A percentile compares a stretch with the other conserved stretches of the same genome.
Evolutionary conservation across 768 basidiomycete species (phyloP).

Genomic region (Boletus sensibilis): DNA sequence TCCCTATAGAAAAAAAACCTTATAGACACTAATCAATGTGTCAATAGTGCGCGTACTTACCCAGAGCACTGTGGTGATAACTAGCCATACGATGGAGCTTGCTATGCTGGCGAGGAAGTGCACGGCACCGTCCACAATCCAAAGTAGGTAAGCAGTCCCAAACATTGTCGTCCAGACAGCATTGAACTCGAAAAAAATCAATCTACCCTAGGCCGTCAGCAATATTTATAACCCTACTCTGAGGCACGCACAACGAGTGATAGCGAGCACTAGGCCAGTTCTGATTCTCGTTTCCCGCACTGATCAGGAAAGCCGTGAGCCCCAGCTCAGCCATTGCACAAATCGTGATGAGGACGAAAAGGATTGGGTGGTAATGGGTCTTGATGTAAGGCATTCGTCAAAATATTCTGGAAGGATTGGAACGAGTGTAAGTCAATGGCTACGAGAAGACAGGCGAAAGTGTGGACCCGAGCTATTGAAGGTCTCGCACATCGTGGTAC

Average conservation of each 20-base stretch:
- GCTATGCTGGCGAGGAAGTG: conserved; percentile 75
- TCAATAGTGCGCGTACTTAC: conserved; percentile 36
- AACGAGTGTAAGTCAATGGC: conserved; percentile 11
- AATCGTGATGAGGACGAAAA: conserved; percentile 64
- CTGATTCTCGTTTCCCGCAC: conserved; percentile 58
- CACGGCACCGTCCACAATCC: conserved; percentile 63
- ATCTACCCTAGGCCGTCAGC: conserved; percentile 31
- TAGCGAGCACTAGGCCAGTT: conserved; percentile 64
- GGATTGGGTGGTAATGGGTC: conserved; percentile 58
- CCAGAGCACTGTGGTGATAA: conserved; percentile 65
- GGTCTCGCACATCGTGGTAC: conserved; percentile 21
- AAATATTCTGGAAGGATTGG: conserved; percentile 8
- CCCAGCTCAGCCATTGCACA: conserved; percentile 71
- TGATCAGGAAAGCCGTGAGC: conserved; percentile 71
- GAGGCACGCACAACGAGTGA: conserved; percentile 55
- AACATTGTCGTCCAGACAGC: conserved; percentile 77
- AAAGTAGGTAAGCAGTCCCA: conserved; percentile 65
- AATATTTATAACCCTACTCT: neutral
- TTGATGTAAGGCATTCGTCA: conserved; percentile 43
- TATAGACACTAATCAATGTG: neutral
- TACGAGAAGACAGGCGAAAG: conserved; percentile 12
- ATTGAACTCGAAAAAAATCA: conserved; percentile 62
- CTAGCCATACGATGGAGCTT: conserved; percentile 73
- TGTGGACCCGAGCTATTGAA: conserved; percentile 16
- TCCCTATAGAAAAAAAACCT: conserved; percentile 45